A percentile compares a stretch with the other conserved stretches of the same genome.
Conservation (phyloP, 73 alveolate genomes). For the Paramecium bursaria region DNA sequence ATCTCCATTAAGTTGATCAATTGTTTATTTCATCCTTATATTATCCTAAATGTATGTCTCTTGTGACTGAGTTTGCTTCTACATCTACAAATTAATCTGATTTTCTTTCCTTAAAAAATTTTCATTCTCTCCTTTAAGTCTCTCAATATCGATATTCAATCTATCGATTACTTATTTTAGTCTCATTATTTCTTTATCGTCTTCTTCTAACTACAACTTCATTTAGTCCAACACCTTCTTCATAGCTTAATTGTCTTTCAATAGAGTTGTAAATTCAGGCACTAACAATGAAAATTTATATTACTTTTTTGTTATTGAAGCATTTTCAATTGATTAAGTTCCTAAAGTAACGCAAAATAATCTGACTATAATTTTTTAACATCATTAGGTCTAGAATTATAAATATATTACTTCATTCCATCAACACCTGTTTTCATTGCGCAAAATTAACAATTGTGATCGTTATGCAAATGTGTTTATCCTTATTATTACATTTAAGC, state of each 20-base stretch:
- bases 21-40: slow-evolving; percentile 13
- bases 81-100: background rate
- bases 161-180: slow-evolving; percentile 14
- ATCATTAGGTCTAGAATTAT: no score
- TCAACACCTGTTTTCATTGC: no score
- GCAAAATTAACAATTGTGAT: no score
- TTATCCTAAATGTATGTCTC: background rate
- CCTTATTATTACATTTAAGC: no score
- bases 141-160: slow-evolving; percentile 5
- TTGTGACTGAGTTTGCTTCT: background rate
- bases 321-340: no score
- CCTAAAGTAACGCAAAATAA: no score
- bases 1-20: background rate
- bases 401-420: no score
- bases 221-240: slow-evolving; percentile 5
- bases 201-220: background rate
- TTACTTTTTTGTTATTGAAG: no score
- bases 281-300: no score
- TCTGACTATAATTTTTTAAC: no score
- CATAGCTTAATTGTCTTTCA: slow-evolving; percentile 26
- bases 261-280: background rate
- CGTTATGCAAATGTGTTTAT: no score
- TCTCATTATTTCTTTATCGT: background rate
- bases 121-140: slow-evolving; percentile 4
- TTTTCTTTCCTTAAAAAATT: background rate